Conservation (phyloP, 148 eudicot species). For the Polygonum aviculare region DNA sequence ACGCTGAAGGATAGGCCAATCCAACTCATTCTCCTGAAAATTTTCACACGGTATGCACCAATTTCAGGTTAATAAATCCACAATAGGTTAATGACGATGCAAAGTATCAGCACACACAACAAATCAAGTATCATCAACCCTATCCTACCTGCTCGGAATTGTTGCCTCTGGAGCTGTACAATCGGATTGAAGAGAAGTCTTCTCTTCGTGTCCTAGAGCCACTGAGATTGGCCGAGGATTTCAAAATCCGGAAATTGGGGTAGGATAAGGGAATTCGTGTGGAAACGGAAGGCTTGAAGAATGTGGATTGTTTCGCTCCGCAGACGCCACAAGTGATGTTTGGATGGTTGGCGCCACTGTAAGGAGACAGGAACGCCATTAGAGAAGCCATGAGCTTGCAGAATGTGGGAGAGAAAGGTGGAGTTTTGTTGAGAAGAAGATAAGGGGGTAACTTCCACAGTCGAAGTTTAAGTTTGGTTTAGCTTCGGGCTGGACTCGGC, state of each 20-base stretch:
- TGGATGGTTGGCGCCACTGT: not conserved
- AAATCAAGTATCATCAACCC: not conserved
- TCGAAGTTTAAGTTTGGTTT: not conserved
- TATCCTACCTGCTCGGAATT: constrained; percentile 2
- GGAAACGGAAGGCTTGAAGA: not conserved
- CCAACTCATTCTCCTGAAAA: constrained; percentile 29
- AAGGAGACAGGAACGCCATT: not conserved
- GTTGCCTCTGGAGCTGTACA: constrained; percentile 19
- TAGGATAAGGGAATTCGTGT: not conserved
- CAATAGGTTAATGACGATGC: not conserved
- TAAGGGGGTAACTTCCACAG: not conserved
- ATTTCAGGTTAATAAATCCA: not conserved
- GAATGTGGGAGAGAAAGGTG: not conserved
- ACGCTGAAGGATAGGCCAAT: constrained; percentile 66
- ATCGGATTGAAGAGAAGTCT: constrained; percentile 20
- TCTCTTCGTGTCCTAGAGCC: constrained; percentile 8
- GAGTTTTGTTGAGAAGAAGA: not conserved
- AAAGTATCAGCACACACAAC: not conserved
- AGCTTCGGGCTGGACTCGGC: not conserved
- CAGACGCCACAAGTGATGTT: not conserved
- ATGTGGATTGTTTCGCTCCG: not conserved
- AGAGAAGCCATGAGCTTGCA: not conserved
- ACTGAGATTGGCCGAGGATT: not conserved
- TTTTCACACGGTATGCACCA: not conserved
- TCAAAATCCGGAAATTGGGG: not conserved